Evolutionary conservation across 2,329 filamentous ascomycete species (phyloP).

Genomic region (Paecilomyces formosus): DNA sequence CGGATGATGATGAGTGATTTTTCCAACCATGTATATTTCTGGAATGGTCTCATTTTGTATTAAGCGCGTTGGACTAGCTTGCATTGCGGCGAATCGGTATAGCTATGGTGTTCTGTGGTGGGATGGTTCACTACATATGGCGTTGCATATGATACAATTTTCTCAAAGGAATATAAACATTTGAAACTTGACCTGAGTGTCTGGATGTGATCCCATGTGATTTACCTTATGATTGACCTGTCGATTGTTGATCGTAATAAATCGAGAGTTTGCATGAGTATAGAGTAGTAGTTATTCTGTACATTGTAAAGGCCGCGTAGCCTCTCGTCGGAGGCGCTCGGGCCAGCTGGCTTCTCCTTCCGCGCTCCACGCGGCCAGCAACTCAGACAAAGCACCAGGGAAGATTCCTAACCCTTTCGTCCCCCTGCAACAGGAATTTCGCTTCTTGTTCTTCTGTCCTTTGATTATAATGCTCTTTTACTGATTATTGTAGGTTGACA

Average conservation of each 20-base stretch:
- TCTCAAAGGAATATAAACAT: neutral
- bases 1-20: slow-evolving; percentile 39
- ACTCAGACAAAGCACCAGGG: neutral
- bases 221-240: too few species aligned
- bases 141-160: neutral
- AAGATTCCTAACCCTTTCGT: neutral
- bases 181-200: neutral
- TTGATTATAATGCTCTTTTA: slow-evolving; percentile 1
- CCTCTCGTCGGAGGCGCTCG: neutral
- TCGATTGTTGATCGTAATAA: neutral
- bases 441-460: neutral
- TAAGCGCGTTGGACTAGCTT: neutral
- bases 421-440: neutral
- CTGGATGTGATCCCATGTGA: neutral
- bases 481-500: neutral
- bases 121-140: neutral
- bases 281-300: neutral
- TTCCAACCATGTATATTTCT: neutral
- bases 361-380: neutral
- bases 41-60: neutral
- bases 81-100: neutral
- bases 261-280: neutral
- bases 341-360: neutral
- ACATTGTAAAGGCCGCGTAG: neutral
- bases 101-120: neutral